Evolutionary conservation across 2,329 filamentous ascomycete species (phyloP).

Genomic region (Aspergillus novoparasiticus): DNA sequence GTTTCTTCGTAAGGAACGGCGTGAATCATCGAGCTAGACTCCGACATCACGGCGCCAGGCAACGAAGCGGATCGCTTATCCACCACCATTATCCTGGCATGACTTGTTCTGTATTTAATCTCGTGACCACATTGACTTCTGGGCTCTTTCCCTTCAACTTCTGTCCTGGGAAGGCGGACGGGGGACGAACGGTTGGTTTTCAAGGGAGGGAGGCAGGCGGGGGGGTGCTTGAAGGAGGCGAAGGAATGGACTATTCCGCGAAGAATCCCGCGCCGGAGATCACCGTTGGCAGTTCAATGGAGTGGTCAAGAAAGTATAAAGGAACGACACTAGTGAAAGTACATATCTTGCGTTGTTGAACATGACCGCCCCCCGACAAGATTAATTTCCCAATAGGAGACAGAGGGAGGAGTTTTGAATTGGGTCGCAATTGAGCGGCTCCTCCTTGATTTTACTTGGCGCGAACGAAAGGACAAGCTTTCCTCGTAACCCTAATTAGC

Average conservation of each 20-base stretch:
- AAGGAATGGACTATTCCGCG: slow-evolving; percentile 1
- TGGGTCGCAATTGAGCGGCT: neutral
- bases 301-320: slow-evolving; percentile 1
- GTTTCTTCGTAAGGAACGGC: slow-evolving; percentile 32
- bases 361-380: slow-evolving; percentile 21
- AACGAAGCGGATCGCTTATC: slow-evolving; percentile 33
- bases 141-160: neutral
- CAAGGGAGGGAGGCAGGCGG: slow-evolving; percentile 6
- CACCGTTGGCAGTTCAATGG: neutral
- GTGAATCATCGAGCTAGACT: slow-evolving; percentile 28
- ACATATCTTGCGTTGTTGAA: slow-evolving; percentile 11
- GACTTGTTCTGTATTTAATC: slow-evolving; percentile 26
- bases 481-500: neutral
- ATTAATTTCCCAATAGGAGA: slow-evolving; percentile 8
- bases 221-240: neutral
- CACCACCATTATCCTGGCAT: slow-evolving; percentile 40
- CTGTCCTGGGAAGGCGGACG: neutral
- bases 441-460: slow-evolving; percentile 13
- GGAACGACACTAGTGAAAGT: slow-evolving; percentile 9
- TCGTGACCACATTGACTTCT: slow-evolving; percentile 4
- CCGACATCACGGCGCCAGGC: slow-evolving; percentile 28
- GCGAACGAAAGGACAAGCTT: slow-evolving; percentile 6
- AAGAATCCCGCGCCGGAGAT: neutral
- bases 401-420: slow-evolving; percentile 16
- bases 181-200: slow-evolving; percentile 1